Evolutionary conservation across 2,329 filamentous ascomycete genomes (phyloP).

Genomic region (Paecilomyces sp.): DNA sequence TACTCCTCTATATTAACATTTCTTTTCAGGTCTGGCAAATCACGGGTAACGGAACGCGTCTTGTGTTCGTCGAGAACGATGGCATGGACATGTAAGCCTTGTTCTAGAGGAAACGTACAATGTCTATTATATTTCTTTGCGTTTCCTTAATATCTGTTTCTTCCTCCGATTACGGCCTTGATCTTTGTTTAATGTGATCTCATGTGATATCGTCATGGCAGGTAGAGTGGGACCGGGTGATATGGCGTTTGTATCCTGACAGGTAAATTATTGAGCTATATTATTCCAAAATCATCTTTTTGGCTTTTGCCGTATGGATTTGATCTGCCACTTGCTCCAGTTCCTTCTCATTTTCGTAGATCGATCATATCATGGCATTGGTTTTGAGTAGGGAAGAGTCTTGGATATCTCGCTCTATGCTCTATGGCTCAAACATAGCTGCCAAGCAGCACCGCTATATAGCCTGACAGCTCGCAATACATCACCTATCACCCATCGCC

Average conservation of each 20-base stretch:
- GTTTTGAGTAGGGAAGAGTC: background rate
- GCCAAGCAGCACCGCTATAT: background rate
- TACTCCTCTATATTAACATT: conserved; percentile 30
- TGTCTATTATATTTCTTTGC: background rate
- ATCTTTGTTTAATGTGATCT: background rate
- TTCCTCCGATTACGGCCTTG: background rate
- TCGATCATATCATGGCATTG: background rate
- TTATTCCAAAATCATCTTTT: background rate
- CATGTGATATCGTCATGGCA: background rate
- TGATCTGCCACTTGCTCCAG: background rate
- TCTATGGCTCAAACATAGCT: background rate
- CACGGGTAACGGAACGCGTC: conserved; percentile 59
- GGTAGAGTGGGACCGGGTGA: background rate
- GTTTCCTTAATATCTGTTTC: conserved; percentile 3
- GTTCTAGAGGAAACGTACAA: background rate
- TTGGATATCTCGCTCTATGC: background rate
- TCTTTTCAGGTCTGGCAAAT: conserved; percentile 66
- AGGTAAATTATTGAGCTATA: background rate
- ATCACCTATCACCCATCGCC: too few relatives aligned
- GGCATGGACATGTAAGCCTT: background rate
- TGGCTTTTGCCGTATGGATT: background rate
- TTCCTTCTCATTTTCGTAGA: background rate
- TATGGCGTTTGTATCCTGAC: background rate
- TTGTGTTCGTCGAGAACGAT: conserved; percentile 62
- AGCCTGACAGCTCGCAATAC: background rate